Percentiles rank a stretch among this genome's conserved stretches.
Evolutionary conservation across 2,329 filamentous ascomycete species (phyloP).

Genomic region (Tolypocladium capitatum): DNA sequence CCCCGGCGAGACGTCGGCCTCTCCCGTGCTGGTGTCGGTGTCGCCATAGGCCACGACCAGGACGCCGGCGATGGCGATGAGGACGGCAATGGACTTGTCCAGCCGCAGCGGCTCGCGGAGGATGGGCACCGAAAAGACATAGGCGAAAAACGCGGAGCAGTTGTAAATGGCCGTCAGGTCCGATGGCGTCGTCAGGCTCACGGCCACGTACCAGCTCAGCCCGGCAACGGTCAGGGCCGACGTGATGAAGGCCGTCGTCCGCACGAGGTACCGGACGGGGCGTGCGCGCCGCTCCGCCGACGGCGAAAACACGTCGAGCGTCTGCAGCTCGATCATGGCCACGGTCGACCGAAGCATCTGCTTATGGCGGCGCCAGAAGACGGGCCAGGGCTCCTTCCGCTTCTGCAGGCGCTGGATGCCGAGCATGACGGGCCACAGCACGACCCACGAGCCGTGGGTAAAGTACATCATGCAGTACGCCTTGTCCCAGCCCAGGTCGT

Average conservation of each 20-base stretch:
- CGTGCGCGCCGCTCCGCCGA: constrained; percentile 21
- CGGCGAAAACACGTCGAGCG: constrained; percentile 48
- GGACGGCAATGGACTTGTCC: constrained; percentile 78
- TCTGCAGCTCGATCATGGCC: constrained; percentile 75
- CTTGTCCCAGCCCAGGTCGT: constrained; percentile 87
- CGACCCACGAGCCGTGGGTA: constrained; percentile 84
- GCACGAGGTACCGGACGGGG: constrained; percentile 56
- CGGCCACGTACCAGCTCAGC: constrained; percentile 88
- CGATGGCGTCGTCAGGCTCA: constrained; percentile 81
- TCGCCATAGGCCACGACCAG: constrained; percentile 94
- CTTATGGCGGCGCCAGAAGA: constrained; percentile 64
- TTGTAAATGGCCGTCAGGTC: constrained; percentile 98
- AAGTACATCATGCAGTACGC: constrained; percentile 99
- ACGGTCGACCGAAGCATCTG: constrained; percentile 39
- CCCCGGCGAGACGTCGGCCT: constrained; percentile 21
- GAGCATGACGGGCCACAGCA: constrained; percentile 81
- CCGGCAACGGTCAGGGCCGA: constrained; percentile 80
- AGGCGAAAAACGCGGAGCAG: constrained; percentile 96
- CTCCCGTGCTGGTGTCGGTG: constrained; percentile 28
- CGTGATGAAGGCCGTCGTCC: constrained; percentile 71
- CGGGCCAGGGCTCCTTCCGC: constrained; percentile 62
- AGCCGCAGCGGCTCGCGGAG: constrained; percentile 71
- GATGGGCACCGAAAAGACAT: constrained; percentile 86
- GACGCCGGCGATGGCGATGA: constrained; percentile 77
- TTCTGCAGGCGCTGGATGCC: constrained; percentile 68